Base-by-base conservation (phyloP, 495 filamentous ascomycete genomes). In the Podospora sp. region DNA sequence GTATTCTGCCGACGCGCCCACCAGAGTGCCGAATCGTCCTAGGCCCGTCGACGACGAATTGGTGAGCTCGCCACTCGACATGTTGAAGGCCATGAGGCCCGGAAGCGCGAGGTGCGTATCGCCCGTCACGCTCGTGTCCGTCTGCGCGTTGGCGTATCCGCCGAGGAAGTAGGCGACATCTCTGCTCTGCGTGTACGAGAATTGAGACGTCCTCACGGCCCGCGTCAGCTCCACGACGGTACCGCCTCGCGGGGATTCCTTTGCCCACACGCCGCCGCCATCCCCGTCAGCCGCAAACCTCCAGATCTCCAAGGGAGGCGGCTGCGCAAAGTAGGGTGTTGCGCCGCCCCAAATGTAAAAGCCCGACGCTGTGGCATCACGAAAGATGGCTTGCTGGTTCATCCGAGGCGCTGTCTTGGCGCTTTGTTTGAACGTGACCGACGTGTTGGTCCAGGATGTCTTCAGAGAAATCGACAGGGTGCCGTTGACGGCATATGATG, bases 341-440 rank as follows among this genome's bases (percentile, higher is more conserved):
- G 66, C 69, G 6, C 77, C 76, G 49, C 72, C 76, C 75, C 75
- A 79, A 46, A 72, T 73, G 58, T 78, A 77, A 21, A 78, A 70
- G 50, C 53, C 69, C 21, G 66, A 68, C 6, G 57, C 69, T 4
- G 68, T 62, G 11, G 69, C 25, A 57, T 76, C 76, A 5, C 66
- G 64, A 75, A 75, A 79, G 55, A 69, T 59, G 5, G 72, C 66
- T 60, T 78, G 77, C 49, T 71, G 67, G 63, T 70, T 67, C 46
- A 77, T 67, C 25, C 67, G 60, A 25, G 76, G 76, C n/a, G 73
- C 75, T 49, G 56, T 57, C 74, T 77, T 51, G 55, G 60, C 24
- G 69, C 72, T 21, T 68, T 62, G 61, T 18, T 56, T 69, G 33
- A 78, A 63, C 35, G 66, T 18, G 20, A 72, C 73, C 6, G 75